phyloP scores from a whole-genome alignment of 73 alveolate species.

The Tetrahymena borealis region DNA sequence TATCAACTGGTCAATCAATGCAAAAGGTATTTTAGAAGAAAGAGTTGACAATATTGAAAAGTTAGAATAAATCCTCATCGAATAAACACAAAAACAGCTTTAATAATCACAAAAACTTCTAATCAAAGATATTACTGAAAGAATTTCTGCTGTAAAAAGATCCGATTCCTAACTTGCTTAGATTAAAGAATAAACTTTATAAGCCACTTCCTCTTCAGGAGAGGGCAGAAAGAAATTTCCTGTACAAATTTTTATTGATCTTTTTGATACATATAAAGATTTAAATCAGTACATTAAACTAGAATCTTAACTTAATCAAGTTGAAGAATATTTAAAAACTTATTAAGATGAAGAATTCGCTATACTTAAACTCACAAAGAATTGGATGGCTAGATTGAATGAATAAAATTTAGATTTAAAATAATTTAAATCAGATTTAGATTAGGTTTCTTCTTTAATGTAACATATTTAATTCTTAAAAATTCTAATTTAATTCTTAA shows the following conservation, averaged over 20 bases:
- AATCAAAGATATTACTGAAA: background rate
- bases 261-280: background rate
- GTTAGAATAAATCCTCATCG: background rate
- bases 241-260: background rate
- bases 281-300: background rate
- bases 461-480: background rate
- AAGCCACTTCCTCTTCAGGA: no score
- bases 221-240: background rate
- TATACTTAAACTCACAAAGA: background rate
- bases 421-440: background rate
- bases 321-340: background rate
- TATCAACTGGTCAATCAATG: background rate
- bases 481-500: no score
- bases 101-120: background rate
- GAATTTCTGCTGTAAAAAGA: background rate
- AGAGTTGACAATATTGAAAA: background rate
- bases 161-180: background rate
- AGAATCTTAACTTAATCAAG: background rate
- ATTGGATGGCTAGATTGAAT: background rate
- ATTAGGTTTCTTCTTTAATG: background rate
- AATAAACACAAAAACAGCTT: background rate
- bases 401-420: background rate
- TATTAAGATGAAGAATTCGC: background rate
- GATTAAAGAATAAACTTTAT: background rate
- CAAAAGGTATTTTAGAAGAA: background rate